Base-by-base conservation (phyloP, 2,329 filamentous ascomycete genomes). In the Boeremia lycopersici region DNA sequence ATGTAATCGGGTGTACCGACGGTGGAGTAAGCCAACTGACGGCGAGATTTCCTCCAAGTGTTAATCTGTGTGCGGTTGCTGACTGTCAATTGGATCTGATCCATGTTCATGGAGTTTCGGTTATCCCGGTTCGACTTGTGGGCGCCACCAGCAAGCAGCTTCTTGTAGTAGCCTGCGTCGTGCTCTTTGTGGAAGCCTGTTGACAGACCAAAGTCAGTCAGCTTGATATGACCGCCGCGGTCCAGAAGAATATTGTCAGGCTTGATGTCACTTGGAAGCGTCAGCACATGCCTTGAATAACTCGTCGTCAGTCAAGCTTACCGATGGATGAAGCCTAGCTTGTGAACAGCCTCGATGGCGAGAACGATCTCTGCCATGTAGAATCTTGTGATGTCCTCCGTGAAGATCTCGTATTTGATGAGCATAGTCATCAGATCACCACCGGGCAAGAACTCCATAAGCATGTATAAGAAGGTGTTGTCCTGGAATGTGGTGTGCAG, bases 361-460 rank as follows among this genome's bases (percentile, higher is more conserved):
- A 98, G 84, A 23, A 96, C 91, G 68, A 98, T 93, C 76, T 99
- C 93, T 23, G 95, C 95, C 86, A 99, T 99, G 78, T 99, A 99
- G 78, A 99, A 99, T 15, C 95, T 87, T 28, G 95, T 99, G 64
- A 99, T 98, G 65, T 99, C 95, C 76, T 98, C 93, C 0, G 92
- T 96, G 76, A 99, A 99, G 75, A 99, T 97, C 76, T 99, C 95
- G 72, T 99, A 99, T 83, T 98, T 99, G 81, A 99, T 99, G 65
- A 99, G 83, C 95, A 99, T 99, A 3, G 95, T 99, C 95, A 99
- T 99, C 75, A 99, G 78, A 79, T 99, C 95, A 76, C 95, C 95
- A 76, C 95, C 95, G 7, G 95, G 95, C 76, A 99, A 84, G 78
- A 98, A 99, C 78, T 99, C 95, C 95, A 99, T 99, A 58, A 99